Evolutionary conservation across 140 eudicot species (phyloP).

Genomic region (Ambrosia hybrid): DNA sequence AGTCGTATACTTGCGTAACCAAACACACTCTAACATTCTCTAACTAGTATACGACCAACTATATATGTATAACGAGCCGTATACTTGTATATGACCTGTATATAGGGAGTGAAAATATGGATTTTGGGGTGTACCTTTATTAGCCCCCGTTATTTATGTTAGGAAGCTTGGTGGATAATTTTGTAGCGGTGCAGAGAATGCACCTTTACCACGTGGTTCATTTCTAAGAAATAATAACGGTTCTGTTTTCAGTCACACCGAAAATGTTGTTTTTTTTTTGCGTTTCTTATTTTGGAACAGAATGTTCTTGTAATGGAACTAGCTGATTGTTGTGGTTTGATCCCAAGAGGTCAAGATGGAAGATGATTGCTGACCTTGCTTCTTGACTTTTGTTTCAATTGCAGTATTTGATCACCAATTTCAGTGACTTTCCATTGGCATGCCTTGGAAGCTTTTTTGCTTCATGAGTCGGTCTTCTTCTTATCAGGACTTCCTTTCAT

Average conservation of each 20-base stretch:
- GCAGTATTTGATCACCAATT: slow-evolving; percentile 93
- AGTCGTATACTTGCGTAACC: too few relatives aligned
- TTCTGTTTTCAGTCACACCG: neutral
- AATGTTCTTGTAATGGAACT: slow-evolving; percentile 9
- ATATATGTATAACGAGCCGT: too few relatives aligned
- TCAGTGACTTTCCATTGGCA: slow-evolving; percentile 94
- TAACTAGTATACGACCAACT: too few relatives aligned
- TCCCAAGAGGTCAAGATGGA: slow-evolving; percentile 20
- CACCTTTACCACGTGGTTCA: neutral
- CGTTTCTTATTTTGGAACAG: neutral
- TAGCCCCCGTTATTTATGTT: too few relatives aligned
- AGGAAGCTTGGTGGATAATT: neutral
- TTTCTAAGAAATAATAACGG: neutral
- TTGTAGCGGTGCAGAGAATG: too few relatives aligned
- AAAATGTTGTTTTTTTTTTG: slow-evolving; percentile 2
- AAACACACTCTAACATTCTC: too few relatives aligned
- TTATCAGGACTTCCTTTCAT: slow-evolving; percentile 97
- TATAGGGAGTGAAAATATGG: too few relatives aligned
- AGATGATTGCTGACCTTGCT: slow-evolving; percentile 29
- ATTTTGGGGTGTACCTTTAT: too few relatives aligned
- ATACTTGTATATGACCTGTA: neutral
- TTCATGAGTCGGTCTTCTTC: slow-evolving; percentile 96
- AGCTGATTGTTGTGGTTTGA: slow-evolving; percentile 11
- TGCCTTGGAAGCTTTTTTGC: slow-evolving; percentile 97
- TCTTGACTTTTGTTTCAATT: slow-evolving; percentile 21